Conservation (phyloP, 2,329 filamentous ascomycete species). For the Aspergillus sergii region DNA sequence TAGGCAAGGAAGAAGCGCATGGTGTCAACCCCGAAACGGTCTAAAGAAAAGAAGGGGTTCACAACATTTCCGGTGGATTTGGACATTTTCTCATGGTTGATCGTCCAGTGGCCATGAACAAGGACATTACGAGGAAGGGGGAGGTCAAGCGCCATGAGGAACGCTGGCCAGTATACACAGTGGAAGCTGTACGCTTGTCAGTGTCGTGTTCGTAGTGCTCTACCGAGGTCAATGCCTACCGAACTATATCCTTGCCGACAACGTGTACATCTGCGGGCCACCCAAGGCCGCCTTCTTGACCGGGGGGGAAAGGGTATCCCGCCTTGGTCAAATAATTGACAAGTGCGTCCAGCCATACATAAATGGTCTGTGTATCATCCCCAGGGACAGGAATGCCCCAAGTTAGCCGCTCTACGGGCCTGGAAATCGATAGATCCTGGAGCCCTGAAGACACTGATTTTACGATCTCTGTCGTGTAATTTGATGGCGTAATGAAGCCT, state of each 20-base stretch:
- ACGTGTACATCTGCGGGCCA: conserved; percentile 95
- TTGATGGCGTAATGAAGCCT: conserved; percentile 76
- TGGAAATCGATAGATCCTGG: conserved; percentile 84
- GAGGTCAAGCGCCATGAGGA: conserved; percentile 84
- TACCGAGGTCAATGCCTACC: conserved; percentile 41
- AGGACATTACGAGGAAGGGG: conserved; percentile 78
- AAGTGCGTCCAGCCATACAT: conserved; percentile 96
- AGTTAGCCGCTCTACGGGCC: conserved; percentile 72
- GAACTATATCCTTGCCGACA: conserved; percentile 93
- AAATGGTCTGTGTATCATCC: conserved; percentile 85
- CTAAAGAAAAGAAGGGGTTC: conserved; percentile 87
- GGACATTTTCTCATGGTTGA: conserved; percentile 91
- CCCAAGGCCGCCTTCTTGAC: conserved; percentile 61
- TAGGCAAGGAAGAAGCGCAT: conserved; percentile 88
- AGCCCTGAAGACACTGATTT: conserved; percentile 75
- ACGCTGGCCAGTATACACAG: conserved; percentile 96
- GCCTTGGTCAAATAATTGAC: conserved; percentile 90
- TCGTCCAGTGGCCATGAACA: conserved; percentile 93
- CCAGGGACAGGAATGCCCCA: conserved; percentile 92
- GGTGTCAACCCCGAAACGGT: conserved; percentile 83
- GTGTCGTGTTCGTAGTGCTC: conserved; percentile 11
- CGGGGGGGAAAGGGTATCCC: conserved; percentile 76
- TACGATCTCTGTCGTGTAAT: conserved; percentile 77
- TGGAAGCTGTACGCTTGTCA: conserved; percentile 65
- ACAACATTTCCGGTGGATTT: conserved; percentile 95